Evolutionary conservation across 2,329 filamentous ascomycete genomes (phyloP), one percentile per base, ranked within the genome.

Genomic region (Fusarium anguioides): DNA sequence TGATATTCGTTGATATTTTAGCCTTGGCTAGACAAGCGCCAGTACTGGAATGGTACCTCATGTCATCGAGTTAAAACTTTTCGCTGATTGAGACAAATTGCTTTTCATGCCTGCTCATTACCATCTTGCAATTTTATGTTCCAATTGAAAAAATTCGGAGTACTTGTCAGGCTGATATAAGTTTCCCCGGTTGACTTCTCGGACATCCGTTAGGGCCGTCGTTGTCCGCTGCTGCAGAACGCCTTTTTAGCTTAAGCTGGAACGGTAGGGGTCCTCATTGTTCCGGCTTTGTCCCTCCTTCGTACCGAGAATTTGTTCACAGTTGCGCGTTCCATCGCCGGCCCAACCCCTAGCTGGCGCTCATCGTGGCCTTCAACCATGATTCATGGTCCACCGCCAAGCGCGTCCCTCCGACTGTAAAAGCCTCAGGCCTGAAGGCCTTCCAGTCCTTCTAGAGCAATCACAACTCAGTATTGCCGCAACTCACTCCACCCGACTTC

Each of bases 311-410:
- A 64, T 73, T 72, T 52, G 56, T 59, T 68, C 70, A 61, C 64
- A 70, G 61, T 71, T 66, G 71, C 66, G 70, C 68, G 71, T 73
- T 70, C 71, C 70, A 73, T 68, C 68, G 47, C 59, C 55, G 65
- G 63, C 54, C 68, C 69, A 64, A 62, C 66, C 65, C 66, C 54
- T 64, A 62, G 61, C 61, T 72, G 66, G 62, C 55, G 54, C 50
- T 61, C 60, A 54, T 72, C 58, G 57, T 71, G 53, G 60, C 60
- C 57, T 71, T 63, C 60, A 47, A 70, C 74, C 73, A 76, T 76
- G 72, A 75, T 74, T 75, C 74, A 75, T 75, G 74, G 72, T 70
- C 74, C 74, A 75, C 74, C 69, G 66, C 74, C 72, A 75, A 75
- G 73, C 65, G 67, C 65, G 73, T 73, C 66, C 68, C 60, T 69